Percentiles rank a stretch among this genome's conserved stretches.
phyloP scores from a whole-genome alignment of 208 protist species.

The Phytomonas francai region DNA sequence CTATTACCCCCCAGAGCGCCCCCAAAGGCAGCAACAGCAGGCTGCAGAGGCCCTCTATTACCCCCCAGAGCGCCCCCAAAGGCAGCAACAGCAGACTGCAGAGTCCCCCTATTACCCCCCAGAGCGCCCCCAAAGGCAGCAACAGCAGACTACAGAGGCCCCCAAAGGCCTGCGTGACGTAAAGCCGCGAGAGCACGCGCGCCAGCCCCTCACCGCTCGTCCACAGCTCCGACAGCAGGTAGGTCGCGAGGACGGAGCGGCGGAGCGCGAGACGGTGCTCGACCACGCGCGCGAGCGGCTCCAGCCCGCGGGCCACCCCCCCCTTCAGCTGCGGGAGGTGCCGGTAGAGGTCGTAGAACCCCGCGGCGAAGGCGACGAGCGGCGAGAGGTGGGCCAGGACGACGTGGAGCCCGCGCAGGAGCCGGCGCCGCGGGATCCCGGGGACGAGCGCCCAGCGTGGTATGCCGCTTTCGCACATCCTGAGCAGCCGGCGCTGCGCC shows the following conservation, averaged over 20 bases:
- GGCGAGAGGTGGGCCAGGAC: constrained; percentile 61
- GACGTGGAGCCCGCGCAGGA: constrained; percentile 50
- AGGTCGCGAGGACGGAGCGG: constrained; percentile 66
- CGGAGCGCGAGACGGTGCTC: constrained; percentile 61
- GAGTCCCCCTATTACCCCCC: constrained; percentile 19
- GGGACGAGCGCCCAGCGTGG: constrained; percentile 65
- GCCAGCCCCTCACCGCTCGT: constrained; percentile 44
- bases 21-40: constrained; percentile 32
- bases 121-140: constrained; percentile 38
- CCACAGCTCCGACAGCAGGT: constrained; percentile 57
- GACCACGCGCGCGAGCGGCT: constrained; percentile 48
- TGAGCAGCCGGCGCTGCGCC: constrained; percentile 60
- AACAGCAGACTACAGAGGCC: constrained; percentile 28
- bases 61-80: constrained; percentile 40
- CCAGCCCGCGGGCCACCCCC: constrained; percentile 48
- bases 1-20: constrained; percentile 26
- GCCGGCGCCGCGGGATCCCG: constrained; percentile 53
- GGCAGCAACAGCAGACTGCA: constrained; percentile 28
- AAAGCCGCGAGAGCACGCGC: constrained; percentile 54
- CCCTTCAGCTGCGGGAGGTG: constrained; percentile 66
- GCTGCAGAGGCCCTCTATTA: constrained; percentile 38
- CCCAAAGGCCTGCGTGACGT: constrained; percentile 34
- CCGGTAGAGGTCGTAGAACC: constrained; percentile 79
- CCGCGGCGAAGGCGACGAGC: constrained; percentile 60
- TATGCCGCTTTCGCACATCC: constrained; percentile 74